Conservation (phyloP, 495 filamentous ascomycete genomes). For the Trichoderma erinaceum region DNA sequence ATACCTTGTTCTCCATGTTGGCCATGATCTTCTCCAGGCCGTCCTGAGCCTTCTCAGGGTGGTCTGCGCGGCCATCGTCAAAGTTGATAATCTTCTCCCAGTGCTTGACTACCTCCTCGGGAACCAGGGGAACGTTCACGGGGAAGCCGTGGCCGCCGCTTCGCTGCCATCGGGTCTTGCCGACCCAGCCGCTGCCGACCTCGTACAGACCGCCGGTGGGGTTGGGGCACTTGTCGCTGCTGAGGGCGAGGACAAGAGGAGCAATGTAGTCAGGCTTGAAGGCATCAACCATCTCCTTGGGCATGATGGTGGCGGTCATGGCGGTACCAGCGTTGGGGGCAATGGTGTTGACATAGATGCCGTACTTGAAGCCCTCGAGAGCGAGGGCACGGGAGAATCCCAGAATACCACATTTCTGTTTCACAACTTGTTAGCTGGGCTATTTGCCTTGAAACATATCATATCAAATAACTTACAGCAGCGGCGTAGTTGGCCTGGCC, state of each 20-base stretch:
- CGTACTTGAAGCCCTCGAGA: constrained; percentile 92
- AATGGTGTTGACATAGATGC: constrained; percentile 98
- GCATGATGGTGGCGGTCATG: constrained; percentile 93
- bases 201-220: constrained; percentile 90
- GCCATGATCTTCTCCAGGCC: constrained; percentile 83
- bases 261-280: constrained; percentile 99
- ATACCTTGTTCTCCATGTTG: constrained; percentile 75
- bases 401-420: constrained; percentile 82
- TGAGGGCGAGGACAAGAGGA: constrained; percentile 80
- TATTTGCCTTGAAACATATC: not conserved
- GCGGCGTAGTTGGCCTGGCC: constrained; percentile 97
- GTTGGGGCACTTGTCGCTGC: constrained; percentile 81
- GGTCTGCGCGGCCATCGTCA: constrained; percentile 81
- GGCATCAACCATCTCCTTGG: constrained; percentile 95
- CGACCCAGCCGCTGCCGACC: constrained; percentile 92
- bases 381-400: constrained; percentile 91
- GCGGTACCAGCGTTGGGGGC: constrained; percentile 95
- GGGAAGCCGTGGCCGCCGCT: constrained; percentile 89
- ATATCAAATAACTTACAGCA: constrained; percentile 52
- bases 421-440: constrained; percentile 20
- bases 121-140: constrained; percentile 76
- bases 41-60: constrained; percentile 73
- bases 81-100: constrained; percentile 83
- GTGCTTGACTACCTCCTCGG: constrained; percentile 72
- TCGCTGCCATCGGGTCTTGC: constrained; percentile 90